Conservation (phyloP, 2,329 filamentous ascomycete genomes). For the Claviceps spartinae region DNA sequence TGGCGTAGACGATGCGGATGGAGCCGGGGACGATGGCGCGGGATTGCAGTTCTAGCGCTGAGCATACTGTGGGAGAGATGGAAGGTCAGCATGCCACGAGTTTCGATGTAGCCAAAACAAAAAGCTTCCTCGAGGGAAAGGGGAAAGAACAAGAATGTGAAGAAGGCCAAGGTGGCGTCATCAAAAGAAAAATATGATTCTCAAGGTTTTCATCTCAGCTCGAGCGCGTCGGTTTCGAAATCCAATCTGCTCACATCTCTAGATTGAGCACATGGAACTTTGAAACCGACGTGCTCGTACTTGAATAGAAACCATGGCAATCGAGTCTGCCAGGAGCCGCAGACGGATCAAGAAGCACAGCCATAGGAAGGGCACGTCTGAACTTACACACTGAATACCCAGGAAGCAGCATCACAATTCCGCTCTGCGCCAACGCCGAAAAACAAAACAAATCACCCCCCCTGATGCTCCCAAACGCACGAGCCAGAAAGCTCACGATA, state of each 20-base stretch:
- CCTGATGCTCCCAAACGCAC: conserved; percentile 48
- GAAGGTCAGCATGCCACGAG: not conserved
- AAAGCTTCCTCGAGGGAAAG: not conserved
- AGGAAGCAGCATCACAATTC: conserved; percentile 52
- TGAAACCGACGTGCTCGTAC: too few species aligned
- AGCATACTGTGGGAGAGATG: conserved; percentile 20
- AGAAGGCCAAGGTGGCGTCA: too few species aligned
- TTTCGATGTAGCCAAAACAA: not conserved
- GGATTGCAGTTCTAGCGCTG: conserved; percentile 51
- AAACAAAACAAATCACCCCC: conserved; percentile 45
- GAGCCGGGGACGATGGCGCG: conserved; percentile 56
- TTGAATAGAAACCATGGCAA: not conserved
- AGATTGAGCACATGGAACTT: too few species aligned
- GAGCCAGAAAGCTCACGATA: conserved; percentile 46
- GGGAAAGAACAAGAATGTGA: not conserved
- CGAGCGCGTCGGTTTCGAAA: too few species aligned
- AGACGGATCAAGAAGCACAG: not conserved
- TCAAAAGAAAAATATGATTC: not conserved
- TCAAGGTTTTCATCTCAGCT: too few species aligned
- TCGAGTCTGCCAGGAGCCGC: not conserved
- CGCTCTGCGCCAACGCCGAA: conserved; percentile 49
- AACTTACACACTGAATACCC: conserved; percentile 45
- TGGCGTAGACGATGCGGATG: conserved; percentile 60
- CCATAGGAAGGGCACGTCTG: not conserved
- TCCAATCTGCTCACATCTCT: too few species aligned